Percentiles rank a stretch among this genome's conserved stretches.
These are phyloP conservation scores for Vanrija pseudolonga DNA, from an alignment of 1,284 basidiomycete species.

Conservation along the genomic window DNA sequence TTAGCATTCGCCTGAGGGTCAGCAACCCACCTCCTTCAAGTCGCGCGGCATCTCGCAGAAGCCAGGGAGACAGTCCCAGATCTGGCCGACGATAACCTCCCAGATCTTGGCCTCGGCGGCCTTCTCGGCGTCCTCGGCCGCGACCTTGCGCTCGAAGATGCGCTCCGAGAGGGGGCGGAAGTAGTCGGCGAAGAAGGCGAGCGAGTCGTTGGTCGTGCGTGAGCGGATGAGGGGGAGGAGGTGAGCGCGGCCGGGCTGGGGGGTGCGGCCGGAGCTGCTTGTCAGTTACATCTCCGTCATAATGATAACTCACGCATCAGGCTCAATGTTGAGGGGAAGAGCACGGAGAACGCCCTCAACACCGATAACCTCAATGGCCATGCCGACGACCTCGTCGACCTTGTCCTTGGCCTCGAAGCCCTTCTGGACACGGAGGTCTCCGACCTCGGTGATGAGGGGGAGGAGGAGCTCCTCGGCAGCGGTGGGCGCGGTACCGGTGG, in stretches of 20 bases:
- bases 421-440: slow-evolving; percentile 69
- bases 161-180: slow-evolving; percentile 92
- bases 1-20: slow-evolving; percentile 49
- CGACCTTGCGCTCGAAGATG: slow-evolving; percentile 80
- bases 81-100: slow-evolving; percentile 85
- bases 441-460: slow-evolving; percentile 70
- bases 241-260: slow-evolving; percentile 67
- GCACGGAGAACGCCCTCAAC: slow-evolving; percentile 71
- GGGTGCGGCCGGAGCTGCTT: slow-evolving; percentile 34
- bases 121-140: slow-evolving; percentile 65
- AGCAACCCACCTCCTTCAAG: slow-evolving; percentile 50
- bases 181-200: slow-evolving; percentile 80
- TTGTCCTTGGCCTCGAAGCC: slow-evolving; percentile 87
- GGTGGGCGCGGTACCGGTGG: slow-evolving; percentile 52
- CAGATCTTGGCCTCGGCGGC: slow-evolving; percentile 87
- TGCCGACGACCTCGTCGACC: slow-evolving; percentile 74
- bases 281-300: background rate
- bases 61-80: slow-evolving; percentile 69
- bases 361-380: slow-evolving; percentile 81
- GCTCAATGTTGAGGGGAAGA: slow-evolving; percentile 83
- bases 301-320: slow-evolving; percentile 64
- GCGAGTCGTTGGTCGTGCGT: slow-evolving; percentile 69
- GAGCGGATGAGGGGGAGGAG: slow-evolving; percentile 85
- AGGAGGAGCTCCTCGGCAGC: slow-evolving; percentile 70
- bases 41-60: slow-evolving; percentile 79